phyloP scores from a whole-genome alignment of 2,329 filamentous ascomycete genomes.

The Ceratocystis alfenasii region DNA sequence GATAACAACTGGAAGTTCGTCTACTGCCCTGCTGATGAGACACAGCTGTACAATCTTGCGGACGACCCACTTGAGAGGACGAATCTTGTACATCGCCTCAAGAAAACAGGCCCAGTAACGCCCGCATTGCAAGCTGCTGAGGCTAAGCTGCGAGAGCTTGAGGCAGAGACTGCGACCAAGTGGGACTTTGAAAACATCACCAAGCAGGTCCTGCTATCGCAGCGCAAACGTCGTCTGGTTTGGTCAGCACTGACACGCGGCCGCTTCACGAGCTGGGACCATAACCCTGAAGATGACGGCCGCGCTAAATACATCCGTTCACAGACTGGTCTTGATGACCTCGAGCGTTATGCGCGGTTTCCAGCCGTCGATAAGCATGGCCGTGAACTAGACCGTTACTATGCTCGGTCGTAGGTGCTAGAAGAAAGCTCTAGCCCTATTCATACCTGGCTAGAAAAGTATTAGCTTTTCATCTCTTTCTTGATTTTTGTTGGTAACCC shows the following conservation, averaged over 20 bases:
- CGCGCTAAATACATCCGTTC: slow-evolving; percentile 71
- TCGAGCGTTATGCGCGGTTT: slow-evolving; percentile 64
- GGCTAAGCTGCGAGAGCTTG: slow-evolving; percentile 51
- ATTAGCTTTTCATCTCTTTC: not conserved
- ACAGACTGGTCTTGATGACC: slow-evolving; percentile 65
- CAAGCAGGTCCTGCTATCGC: slow-evolving; percentile 58
- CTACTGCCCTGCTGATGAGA: slow-evolving; percentile 69
- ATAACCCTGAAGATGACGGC: slow-evolving; percentile 61
- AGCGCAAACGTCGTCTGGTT: slow-evolving; percentile 65
- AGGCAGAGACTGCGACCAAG: slow-evolving; percentile 57
- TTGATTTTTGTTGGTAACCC: not conserved
- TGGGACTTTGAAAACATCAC: slow-evolving; percentile 79
- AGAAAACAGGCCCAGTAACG: slow-evolving; percentile 28
- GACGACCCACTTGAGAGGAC: slow-evolving; percentile 64
- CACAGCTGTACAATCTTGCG: slow-evolving; percentile 71
- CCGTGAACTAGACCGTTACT: slow-evolving; percentile 33
- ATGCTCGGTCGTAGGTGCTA: slow-evolving; percentile 1
- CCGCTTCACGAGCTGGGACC: slow-evolving; percentile 72
- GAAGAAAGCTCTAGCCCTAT: not conserved
- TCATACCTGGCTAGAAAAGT: not conserved
- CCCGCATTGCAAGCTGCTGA: slow-evolving; percentile 34
- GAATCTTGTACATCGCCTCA: slow-evolving; percentile 49
- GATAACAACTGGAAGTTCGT: slow-evolving; percentile 85
- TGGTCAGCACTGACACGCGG: slow-evolving; percentile 71
- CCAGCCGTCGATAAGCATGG: slow-evolving; percentile 51